These are phyloP conservation scores for Botrytis cinerea DNA, from an alignment of 2,329 filamentous ascomycete species.

Conservation along the genomic window DNA sequence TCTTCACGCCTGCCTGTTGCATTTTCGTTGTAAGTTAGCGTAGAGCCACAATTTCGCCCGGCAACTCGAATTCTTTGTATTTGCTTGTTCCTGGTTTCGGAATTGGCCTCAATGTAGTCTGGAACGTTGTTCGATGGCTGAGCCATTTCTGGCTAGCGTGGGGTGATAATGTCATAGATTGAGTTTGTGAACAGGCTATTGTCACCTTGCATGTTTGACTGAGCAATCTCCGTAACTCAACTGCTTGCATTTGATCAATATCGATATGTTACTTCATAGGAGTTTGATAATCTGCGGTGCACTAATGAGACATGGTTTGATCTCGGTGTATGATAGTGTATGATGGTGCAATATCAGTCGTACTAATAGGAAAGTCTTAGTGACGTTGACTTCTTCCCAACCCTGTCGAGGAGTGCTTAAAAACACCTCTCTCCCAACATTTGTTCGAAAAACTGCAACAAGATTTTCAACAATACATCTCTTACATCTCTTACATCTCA, in stretches of 20 bases:
- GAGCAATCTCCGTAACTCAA: constrained; percentile 7
- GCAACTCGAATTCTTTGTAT: constrained; percentile 11
- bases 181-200: background rate
- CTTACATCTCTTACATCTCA: background rate
- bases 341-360: constrained; percentile 13
- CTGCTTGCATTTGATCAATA: constrained; percentile 17
- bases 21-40: constrained; percentile 16
- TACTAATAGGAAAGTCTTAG: constrained; percentile 13
- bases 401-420: constrained; percentile 5
- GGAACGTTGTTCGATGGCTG: constrained; percentile 8
- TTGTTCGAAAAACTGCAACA: background rate
- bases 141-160: constrained; percentile 1
- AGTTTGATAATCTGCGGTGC: constrained; percentile 7
- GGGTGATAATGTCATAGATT: constrained; percentile 17
- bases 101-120: constrained; percentile 6
- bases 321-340: constrained; percentile 9
- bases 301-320: constrained; percentile 14
- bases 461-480: background rate
- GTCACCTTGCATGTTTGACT: constrained; percentile 14
- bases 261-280: constrained; percentile 12
- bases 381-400: background rate
- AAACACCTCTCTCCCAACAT: constrained; percentile 1
- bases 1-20: constrained; percentile 20
- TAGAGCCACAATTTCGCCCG: background rate
- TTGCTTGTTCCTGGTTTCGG: constrained; percentile 16